Percentiles rank a stretch among this genome's conserved stretches.
Evolutionary conservation across 106 monocot genomes (phyloP).

Genomic region (Dactylorhiza incarnata): DNA sequence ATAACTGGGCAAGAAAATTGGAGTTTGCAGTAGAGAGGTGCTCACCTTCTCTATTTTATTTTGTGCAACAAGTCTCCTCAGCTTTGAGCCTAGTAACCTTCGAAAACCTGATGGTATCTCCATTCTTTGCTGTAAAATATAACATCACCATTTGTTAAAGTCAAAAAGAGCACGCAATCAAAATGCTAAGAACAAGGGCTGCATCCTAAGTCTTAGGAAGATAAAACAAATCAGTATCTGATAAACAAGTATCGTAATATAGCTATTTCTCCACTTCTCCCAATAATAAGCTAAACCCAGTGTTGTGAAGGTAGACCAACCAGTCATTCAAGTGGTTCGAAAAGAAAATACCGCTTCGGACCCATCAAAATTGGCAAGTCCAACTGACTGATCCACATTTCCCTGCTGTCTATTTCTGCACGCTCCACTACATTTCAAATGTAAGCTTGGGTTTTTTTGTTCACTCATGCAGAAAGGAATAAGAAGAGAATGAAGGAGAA

Average conservation of each 20-base stretch:
- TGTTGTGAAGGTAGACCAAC: background rate
- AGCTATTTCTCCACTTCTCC: background rate
- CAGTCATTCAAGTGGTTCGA: background rate
- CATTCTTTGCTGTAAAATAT: constrained; percentile 54
- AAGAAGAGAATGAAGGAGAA: background rate
- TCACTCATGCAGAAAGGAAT: background rate
- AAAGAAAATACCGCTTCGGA: background rate
- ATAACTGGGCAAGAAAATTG: background rate
- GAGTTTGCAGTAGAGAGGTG: background rate
- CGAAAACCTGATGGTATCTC: constrained; percentile 57
- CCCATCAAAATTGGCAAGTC: background rate
- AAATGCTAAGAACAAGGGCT: background rate
- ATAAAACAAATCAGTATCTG: background rate
- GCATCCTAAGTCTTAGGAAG: background rate
- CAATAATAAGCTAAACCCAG: background rate
- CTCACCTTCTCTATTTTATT: constrained; percentile 82
- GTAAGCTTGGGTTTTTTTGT: background rate
- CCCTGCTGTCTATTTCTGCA: background rate
- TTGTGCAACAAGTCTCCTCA: constrained; percentile 56
- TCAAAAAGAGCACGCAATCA: background rate
- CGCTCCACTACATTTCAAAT: background rate
- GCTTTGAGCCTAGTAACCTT: constrained; percentile 51
- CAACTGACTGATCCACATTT: background rate
- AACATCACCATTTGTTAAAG: background rate
- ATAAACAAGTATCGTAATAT: background rate